Conservation (phyloP, 202 grass and related monocot species). For the Eragrostis tef region DNA sequence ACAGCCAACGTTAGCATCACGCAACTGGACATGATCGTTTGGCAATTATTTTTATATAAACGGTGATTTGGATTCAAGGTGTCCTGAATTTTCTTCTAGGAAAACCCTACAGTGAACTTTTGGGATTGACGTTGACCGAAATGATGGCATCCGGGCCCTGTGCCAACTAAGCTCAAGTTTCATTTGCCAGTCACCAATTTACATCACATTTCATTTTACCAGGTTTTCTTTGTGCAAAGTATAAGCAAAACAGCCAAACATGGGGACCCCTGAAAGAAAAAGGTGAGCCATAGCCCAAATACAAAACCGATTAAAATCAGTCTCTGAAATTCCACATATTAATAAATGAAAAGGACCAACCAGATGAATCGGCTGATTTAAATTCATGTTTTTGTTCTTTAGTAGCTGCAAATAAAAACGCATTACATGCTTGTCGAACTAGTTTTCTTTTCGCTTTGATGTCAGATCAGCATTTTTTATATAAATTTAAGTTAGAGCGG, state of each 20-base stretch:
- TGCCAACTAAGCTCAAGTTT: neutral
- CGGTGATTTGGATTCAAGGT: neutral
- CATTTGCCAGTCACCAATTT: neutral
- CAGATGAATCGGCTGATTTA: neutral
- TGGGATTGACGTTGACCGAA: neutral
- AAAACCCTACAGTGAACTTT: neutral
- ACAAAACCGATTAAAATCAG: neutral
- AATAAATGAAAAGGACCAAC: neutral
- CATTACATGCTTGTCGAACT: neutral
- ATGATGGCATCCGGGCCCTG: neutral
- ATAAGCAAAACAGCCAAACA: neutral
- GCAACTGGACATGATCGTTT: neutral
- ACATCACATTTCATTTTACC: neutral
- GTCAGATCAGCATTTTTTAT: neutral
- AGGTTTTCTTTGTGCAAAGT: neutral
- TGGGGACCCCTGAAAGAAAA: neutral
- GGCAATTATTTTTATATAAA: neutral
- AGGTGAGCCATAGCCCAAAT: neutral
- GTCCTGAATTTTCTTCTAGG: neutral
- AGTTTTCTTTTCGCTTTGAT: conserved; percentile 4
- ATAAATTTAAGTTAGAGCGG: neutral
- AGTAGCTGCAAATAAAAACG: neutral
- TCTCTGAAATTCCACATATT: neutral
- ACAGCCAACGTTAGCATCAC: conserved; percentile 9
- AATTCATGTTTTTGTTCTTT: neutral